Evolutionary conservation across 2,329 filamentous ascomycete genomes (phyloP).

Genomic region (Arthroderma sp.): DNA sequence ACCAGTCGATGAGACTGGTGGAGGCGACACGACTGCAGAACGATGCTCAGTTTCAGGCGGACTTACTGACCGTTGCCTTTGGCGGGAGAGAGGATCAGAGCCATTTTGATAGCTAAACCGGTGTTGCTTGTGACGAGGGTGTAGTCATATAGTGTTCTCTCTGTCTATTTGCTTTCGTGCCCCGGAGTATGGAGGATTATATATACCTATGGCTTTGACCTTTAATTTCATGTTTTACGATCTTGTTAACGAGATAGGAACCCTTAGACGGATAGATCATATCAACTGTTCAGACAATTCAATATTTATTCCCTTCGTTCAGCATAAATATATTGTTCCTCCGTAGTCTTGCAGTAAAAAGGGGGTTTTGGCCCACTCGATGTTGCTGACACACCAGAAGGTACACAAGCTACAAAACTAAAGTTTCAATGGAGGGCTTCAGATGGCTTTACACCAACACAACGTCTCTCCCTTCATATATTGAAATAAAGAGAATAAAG

Average conservation of each 20-base stretch:
- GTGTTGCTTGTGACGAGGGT: background rate
- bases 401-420: background rate
- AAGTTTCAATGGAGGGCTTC: background rate
- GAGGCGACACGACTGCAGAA: conserved; percentile 24
- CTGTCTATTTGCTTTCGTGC: too few relatives aligned
- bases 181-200: background rate
- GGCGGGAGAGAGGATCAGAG: background rate
- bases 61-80: conserved; percentile 27
- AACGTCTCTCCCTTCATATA: background rate
- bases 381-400: background rate
- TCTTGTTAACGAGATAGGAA: background rate
- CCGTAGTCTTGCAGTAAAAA: background rate
- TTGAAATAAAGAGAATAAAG: background rate
- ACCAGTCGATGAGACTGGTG: conserved; percentile 30
- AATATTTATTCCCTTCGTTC: background rate
- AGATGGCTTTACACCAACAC: background rate
- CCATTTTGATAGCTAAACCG: background rate
- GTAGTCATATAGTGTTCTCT: background rate
- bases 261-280: conserved; percentile 1
- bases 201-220: background rate
- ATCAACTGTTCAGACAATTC: background rate
- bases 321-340: background rate
- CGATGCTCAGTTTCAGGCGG: conserved; percentile 32
- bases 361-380: background rate
- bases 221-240: background rate